A percentile compares a stretch with the other conserved stretches of the same genome.
phyloP scores from a whole-genome alignment of 257 asterid species.

The Solanum acaule region DNA sequence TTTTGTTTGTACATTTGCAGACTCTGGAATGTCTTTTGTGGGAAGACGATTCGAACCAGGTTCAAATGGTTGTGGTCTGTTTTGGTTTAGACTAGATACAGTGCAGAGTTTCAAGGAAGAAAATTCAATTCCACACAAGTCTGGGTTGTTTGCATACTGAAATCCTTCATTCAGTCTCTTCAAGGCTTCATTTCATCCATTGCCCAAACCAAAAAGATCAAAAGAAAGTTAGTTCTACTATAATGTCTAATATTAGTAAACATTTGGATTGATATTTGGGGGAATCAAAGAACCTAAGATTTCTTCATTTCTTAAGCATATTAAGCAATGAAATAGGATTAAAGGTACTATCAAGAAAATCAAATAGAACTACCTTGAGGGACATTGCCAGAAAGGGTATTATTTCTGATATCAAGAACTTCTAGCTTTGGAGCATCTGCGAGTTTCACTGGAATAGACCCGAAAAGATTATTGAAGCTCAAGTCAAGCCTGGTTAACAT shows the following conservation, averaged over 20 bases:
- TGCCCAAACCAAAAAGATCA: background rate
- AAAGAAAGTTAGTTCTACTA: background rate
- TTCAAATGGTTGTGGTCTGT: slow-evolving; percentile 60
- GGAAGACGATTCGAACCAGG: slow-evolving; percentile 45
- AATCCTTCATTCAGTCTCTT: slow-evolving; percentile 80
- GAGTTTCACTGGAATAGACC: slow-evolving; percentile 63
- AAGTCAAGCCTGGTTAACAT: slow-evolving; percentile 72
- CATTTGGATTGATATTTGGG: background rate
- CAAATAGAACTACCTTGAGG: slow-evolving; percentile 51
- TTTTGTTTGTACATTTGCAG: slow-evolving; percentile 50
- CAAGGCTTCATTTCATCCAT: slow-evolving; percentile 44
- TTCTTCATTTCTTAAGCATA: background rate
- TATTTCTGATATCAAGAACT: slow-evolving; percentile 73
- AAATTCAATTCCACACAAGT: slow-evolving; percentile 63
- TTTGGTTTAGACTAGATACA: slow-evolving; percentile 28
- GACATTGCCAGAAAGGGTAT: slow-evolving; percentile 82
- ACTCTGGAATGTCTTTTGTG: slow-evolving; percentile 66
- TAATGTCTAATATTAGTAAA: background rate
- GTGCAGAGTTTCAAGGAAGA: slow-evolving; percentile 44
- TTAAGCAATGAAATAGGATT: background rate
- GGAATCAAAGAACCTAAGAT: background rate
- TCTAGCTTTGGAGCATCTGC: slow-evolving; percentile 46
- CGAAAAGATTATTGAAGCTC: slow-evolving; percentile 71
- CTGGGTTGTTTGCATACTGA: slow-evolving; percentile 61
- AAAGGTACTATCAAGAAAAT: background rate